Conservation (phyloP, 1,284 basidiomycete species). For the Sanghuangporus weigelae region DNA sequence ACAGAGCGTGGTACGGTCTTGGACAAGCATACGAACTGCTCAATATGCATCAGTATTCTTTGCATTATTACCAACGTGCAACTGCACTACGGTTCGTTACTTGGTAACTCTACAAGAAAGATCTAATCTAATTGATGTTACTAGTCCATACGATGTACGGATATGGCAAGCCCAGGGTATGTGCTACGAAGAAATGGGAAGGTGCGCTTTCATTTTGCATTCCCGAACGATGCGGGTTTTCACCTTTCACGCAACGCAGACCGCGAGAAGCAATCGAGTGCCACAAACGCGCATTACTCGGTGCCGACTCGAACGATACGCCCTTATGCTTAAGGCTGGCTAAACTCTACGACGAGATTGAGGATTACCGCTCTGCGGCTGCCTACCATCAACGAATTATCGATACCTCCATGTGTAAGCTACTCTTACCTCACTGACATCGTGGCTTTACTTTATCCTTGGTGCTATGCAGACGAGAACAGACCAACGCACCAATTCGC, state of each 20-base stretch:
- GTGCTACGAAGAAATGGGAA: slow-evolving; percentile 88
- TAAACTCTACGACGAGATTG: slow-evolving; percentile 63
- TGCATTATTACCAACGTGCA: slow-evolving; percentile 96
- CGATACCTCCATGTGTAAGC: slow-evolving; percentile 65
- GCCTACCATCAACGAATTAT: slow-evolving; percentile 71
- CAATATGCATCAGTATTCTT: slow-evolving; percentile 93
- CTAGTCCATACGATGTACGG: slow-evolving; percentile 91
- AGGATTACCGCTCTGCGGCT: slow-evolving; percentile 60
- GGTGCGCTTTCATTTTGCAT: slow-evolving; percentile 39
- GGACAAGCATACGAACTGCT: slow-evolving; percentile 97
- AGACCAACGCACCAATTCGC: slow-evolving; percentile 49
- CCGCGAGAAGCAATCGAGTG: slow-evolving; percentile 84
- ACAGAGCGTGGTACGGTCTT: slow-evolving; percentile 97
- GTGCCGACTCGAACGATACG: slow-evolving; percentile 78
- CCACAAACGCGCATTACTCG: slow-evolving; percentile 82
- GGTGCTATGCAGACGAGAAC: slow-evolving; percentile 6
- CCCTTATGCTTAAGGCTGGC: slow-evolving; percentile 76
- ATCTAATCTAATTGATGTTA: slow-evolving; percentile 11
- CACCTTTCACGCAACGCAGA: slow-evolving; percentile 35
- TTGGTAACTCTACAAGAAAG: neutral
- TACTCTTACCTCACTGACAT: slow-evolving; percentile 9
- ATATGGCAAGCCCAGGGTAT: slow-evolving; percentile 95
- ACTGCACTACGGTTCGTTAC: slow-evolving; percentile 76
- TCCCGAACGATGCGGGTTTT: neutral
- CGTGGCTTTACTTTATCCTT: neutral